phyloP scores from a whole-genome alignment of 176 grass and related monocot species.

The Oryza glaberrima region DNA sequence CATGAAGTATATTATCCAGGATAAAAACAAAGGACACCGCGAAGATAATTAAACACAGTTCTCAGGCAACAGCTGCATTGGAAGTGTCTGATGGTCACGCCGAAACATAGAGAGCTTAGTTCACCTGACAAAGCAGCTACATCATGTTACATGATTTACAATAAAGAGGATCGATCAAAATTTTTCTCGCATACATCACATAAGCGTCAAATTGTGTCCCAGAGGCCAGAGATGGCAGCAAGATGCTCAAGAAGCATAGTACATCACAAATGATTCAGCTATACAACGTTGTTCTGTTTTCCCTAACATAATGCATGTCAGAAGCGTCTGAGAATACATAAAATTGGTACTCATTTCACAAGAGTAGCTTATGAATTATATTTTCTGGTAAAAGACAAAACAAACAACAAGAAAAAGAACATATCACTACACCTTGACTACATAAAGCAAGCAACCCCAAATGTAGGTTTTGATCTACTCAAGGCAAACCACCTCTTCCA shows the following conservation, averaged over 20 bases:
- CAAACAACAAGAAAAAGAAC: constrained; percentile 45
- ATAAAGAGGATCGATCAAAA: constrained; percentile 24
- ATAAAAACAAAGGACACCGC: not conserved
- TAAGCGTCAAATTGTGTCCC: constrained; percentile 7
- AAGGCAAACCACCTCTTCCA: constrained; percentile 22
- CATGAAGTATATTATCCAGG: not conserved
- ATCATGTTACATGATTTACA: constrained; percentile 26
- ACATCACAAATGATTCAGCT: constrained; percentile 40
- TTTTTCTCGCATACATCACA: constrained; percentile 9
- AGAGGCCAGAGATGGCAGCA: not conserved
- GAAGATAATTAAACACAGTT: not conserved
- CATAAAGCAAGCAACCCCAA: constrained; percentile 10
- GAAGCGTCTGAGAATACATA: constrained; percentile 48
- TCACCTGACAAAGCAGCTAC: constrained; percentile 26
- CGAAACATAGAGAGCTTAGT: not conserved
- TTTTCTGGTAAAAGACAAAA: constrained; percentile 47
- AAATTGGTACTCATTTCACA: constrained; percentile 43
- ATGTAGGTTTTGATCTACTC: constrained; percentile 30
- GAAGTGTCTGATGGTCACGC: not conserved
- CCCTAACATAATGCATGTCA: constrained; percentile 48
- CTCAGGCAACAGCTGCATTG: not conserved
- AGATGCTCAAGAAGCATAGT: not conserved
- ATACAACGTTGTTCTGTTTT: constrained; percentile 41
- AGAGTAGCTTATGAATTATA: constrained; percentile 50
- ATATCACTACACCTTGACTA: constrained; percentile 48